phyloP scores from a whole-genome alignment of 108 stramenopile genomes.

The Cyclotella kingstonii region DNA sequence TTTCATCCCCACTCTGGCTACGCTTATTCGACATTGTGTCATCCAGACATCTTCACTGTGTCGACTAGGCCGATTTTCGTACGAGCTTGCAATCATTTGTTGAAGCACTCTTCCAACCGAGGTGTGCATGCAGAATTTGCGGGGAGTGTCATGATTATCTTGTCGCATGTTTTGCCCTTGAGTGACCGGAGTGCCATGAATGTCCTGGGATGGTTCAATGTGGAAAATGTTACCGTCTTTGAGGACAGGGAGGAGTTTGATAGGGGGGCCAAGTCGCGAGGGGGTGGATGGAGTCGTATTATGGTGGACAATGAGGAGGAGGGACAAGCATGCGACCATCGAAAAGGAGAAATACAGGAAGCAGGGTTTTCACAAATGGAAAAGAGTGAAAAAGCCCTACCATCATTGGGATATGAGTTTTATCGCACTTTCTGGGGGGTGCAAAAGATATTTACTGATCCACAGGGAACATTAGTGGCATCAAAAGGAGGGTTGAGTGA shows the following conservation, averaged over 20 bases:
- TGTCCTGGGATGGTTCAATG: constrained; percentile 67
- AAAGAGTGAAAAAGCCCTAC: neutral
- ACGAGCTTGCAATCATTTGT: constrained; percentile 60
- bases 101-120: constrained; percentile 30
- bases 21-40: constrained; percentile 43
- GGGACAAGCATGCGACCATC: too few relatives aligned
- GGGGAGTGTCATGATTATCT: constrained; percentile 56
- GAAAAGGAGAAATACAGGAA: too few relatives aligned
- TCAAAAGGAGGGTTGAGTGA: constrained; percentile 4
- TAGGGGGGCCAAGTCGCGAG: neutral
- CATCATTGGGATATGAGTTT: constrained; percentile 53
- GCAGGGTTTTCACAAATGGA: too few relatives aligned
- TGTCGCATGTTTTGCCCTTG: constrained; percentile 65
- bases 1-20: constrained; percentile 20
- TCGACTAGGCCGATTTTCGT: constrained; percentile 50
- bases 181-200: constrained; percentile 73
- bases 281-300: too few relatives aligned
- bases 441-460: constrained; percentile 76
- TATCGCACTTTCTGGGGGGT: constrained; percentile 80
- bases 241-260: constrained; percentile 32
- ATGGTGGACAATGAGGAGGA: constrained; percentile 5
- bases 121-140: constrained; percentile 51
- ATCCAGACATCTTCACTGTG: constrained; percentile 17
- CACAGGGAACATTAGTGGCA: constrained; percentile 39
- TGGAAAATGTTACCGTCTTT: constrained; percentile 14